phyloP scores from a whole-genome alignment of 805 yeast species.

The Wickerhamomyces xylosicus region DNA sequence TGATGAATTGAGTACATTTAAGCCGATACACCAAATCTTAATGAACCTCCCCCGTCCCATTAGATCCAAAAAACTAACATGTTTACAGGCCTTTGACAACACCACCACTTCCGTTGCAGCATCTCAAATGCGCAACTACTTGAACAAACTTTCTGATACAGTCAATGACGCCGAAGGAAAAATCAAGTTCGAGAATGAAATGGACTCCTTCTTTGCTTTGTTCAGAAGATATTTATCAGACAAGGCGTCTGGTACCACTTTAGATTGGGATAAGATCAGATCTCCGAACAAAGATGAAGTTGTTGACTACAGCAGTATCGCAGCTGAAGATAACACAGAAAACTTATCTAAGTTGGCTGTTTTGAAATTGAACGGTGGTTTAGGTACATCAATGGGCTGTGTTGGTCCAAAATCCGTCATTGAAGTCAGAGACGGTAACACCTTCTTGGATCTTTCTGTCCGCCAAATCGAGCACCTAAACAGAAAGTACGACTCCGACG shows the following conservation, averaged over 20 bases:
- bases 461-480: conserved; percentile 95
- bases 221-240: conserved; percentile 88
- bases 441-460: conserved; percentile 89
- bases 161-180: conserved; percentile 41
- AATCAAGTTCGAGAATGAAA: conserved; percentile 68
- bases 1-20: neutral
- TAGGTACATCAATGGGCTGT: conserved; percentile 99
- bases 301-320: conserved; percentile 56
- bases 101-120: conserved; percentile 94
- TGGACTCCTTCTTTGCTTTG: conserved; percentile 90
- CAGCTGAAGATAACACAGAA: conserved; percentile 25
- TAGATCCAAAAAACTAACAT: conserved; percentile 4
- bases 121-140: conserved; percentile 93
- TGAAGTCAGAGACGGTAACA: conserved; percentile 97
- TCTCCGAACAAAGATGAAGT: conserved; percentile 89
- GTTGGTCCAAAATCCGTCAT: conserved; percentile 98
- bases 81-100: conserved; percentile 74
- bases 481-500: conserved; percentile 83
- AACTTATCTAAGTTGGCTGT: conserved; percentile 80
- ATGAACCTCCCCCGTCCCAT: neutral
- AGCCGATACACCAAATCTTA: neutral
- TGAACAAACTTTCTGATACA: conserved; percentile 83
- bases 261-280: conserved; percentile 93
- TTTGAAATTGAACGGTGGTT: conserved; percentile 92
- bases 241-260: conserved; percentile 73